Percentiles rank a stretch among this genome's conserved stretches.
Conservation (phyloP, 2,329 filamentous ascomycete genomes). For the Huntiella decipiens region DNA sequence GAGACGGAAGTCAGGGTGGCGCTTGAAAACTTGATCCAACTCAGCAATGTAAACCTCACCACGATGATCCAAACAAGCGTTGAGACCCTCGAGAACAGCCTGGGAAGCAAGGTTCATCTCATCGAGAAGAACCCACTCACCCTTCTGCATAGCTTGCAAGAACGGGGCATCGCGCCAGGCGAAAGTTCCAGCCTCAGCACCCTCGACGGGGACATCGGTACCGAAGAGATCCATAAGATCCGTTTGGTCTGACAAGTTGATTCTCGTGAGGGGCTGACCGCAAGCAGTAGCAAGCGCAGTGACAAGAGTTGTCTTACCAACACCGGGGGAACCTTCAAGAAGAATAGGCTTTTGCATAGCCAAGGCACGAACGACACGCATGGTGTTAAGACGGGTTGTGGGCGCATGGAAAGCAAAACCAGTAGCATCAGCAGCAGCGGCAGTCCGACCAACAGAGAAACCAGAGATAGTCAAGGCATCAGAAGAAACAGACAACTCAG, state of each 20-base stretch:
- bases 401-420: slow-evolving; percentile 69
- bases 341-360: slow-evolving; percentile 82
- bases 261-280: slow-evolving; percentile 68
- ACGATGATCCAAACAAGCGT: slow-evolving; percentile 89
- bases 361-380: slow-evolving; percentile 76
- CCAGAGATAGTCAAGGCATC: slow-evolving; percentile 46
- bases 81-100: slow-evolving; percentile 86
- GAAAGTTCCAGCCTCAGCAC: slow-evolving; percentile 77
- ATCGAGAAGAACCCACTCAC: slow-evolving; percentile 90
- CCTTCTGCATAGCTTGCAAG: slow-evolving; percentile 85
- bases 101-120: slow-evolving; percentile 99
- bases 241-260: slow-evolving; percentile 95
- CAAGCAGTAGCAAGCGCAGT: slow-evolving; percentile 64
- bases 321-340: slow-evolving; percentile 90
- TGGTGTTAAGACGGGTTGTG: slow-evolving; percentile 75
- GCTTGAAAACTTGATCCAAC: slow-evolving; percentile 79
- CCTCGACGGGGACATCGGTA: slow-evolving; percentile 87
- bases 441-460: slow-evolving; percentile 44
- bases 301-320: slow-evolving; percentile 90
- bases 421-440: slow-evolving; percentile 19
- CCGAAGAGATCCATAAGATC: slow-evolving; percentile 96
- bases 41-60: slow-evolving; percentile 93
- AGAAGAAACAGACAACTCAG: slow-evolving; percentile 37
- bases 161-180: slow-evolving; percentile 94
- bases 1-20: slow-evolving; percentile 76